These are phyloP conservation scores for Penicillium roqueforti DNA, from an alignment of 495 filamentous ascomycete genomes.

Conservation along the genomic window DNA sequence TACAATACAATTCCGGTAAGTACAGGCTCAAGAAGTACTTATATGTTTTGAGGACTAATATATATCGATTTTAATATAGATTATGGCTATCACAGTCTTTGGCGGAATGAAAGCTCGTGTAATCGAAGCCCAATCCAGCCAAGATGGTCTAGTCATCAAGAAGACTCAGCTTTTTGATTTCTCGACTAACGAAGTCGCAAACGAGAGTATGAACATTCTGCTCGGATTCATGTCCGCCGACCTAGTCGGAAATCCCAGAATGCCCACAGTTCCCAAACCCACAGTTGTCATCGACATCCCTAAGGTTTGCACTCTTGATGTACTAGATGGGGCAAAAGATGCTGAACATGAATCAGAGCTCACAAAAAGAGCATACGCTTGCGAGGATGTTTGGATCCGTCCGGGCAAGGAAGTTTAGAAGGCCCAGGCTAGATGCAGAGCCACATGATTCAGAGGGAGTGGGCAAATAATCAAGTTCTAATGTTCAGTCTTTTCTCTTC, in stretches of 20 bases:
- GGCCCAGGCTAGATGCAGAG: too few species aligned
- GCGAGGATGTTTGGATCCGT: too few species aligned
- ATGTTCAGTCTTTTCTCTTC: too few species aligned
- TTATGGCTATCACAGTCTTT: background rate
- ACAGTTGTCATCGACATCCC: too few species aligned
- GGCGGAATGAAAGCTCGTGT: background rate
- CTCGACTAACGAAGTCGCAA: background rate
- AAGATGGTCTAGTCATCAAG: background rate
- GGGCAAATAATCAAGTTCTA: too few species aligned
- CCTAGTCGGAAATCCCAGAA: background rate
- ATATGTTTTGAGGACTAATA: too few species aligned
- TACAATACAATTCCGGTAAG: background rate
- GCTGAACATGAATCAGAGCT: background rate
- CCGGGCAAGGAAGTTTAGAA: too few species aligned
- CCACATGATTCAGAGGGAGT: too few species aligned
- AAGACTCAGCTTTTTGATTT: background rate
- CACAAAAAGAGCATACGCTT: background rate
- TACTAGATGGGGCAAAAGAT: background rate
- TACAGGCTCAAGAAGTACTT: background rate
- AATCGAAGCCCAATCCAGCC: background rate
- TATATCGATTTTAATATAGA: background rate
- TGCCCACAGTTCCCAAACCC: background rate
- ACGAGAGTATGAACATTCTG: background rate
- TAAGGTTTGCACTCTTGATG: background rate
- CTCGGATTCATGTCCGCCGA: background rate